Conservation (phyloP, 306 rosid genomes). For the Datisca glomerata region DNA sequence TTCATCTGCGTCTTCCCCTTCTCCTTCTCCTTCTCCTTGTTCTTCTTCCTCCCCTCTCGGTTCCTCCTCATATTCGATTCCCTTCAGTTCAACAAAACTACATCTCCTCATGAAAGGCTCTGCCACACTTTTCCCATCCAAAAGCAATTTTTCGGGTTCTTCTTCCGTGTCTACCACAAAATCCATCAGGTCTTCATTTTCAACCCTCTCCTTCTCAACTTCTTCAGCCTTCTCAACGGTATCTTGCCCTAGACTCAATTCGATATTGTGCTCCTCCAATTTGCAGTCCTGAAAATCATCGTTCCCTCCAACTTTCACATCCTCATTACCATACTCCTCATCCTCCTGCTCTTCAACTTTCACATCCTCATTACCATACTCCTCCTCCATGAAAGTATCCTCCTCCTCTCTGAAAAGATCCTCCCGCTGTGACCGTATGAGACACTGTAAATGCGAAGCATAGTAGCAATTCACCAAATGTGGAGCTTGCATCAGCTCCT, state of each 20-base stretch:
- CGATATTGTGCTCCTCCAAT: slow-evolving; percentile 43
- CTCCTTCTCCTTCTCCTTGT: slow-evolving; percentile 21
- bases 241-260: slow-evolving; percentile 53
- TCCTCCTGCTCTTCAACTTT: slow-evolving; percentile 31
- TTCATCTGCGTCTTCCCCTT: slow-evolving; percentile 33
- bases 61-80: slow-evolving; percentile 16
- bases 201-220: slow-evolving; percentile 18
- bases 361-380: slow-evolving; percentile 21
- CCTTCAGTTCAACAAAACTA: slow-evolving; percentile 22
- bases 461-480: slow-evolving; percentile 54
- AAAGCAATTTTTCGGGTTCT: slow-evolving; percentile 41
- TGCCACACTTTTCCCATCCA: slow-evolving; percentile 22
- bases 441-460: slow-evolving; percentile 74
- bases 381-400: slow-evolving; percentile 28
- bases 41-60: slow-evolving; percentile 11
- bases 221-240: slow-evolving; percentile 25
- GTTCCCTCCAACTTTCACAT: slow-evolving; percentile 24
- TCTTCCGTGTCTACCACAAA: slow-evolving; percentile 41
- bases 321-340: slow-evolving; percentile 27
- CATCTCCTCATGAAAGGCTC: slow-evolving; percentile 50
- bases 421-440: slow-evolving; percentile 48
- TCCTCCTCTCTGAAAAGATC: slow-evolving; percentile 24
- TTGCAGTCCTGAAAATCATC: slow-evolving; percentile 23
- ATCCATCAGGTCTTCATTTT: slow-evolving; percentile 36
- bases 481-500: slow-evolving; percentile 42